phyloP scores from a whole-genome alignment of 2,329 filamentous ascomycete species.

The Colletotrichum viniferum region DNA sequence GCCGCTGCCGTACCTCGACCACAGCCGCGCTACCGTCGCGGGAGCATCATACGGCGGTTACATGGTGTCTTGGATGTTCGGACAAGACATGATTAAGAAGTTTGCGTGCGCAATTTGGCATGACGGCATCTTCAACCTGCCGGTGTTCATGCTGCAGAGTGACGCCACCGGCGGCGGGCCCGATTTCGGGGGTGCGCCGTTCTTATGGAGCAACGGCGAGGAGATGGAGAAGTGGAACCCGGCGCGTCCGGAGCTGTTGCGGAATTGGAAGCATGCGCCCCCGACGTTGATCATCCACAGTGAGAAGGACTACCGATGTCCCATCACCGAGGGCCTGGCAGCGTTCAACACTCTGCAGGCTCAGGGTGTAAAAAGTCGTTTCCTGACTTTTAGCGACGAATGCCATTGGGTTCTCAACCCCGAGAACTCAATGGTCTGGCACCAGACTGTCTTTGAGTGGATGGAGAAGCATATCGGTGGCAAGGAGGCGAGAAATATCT shows the following conservation, averaged over 20 bases:
- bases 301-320: conserved; percentile 67
- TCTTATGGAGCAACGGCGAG: conserved; percentile 48
- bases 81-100: conserved; percentile 54
- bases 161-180: conserved; percentile 29
- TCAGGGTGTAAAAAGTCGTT: conserved; percentile 68
- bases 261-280: conserved; percentile 64
- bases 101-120: conserved; percentile 47
- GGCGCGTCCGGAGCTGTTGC: conserved; percentile 45
- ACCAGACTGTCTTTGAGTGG: conserved; percentile 70
- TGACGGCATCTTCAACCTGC: conserved; percentile 46
- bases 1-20: conserved; percentile 57
- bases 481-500: background rate
- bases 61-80: conserved; percentile 64
- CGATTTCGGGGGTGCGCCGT: conserved; percentile 45
- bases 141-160: conserved; percentile 29
- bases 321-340: conserved; percentile 60
- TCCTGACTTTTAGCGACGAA: conserved; percentile 76
- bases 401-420: conserved; percentile 73
- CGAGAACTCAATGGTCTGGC: conserved; percentile 73
- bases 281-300: conserved; percentile 77
- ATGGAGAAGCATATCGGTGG: conserved; percentile 56
- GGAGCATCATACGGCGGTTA: conserved; percentile 64
- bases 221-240: conserved; percentile 58
- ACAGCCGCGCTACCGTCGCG: conserved; percentile 53
- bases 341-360: conserved; percentile 76